Conservation (phyloP, 257 asterid genomes). For the Agastache rugosa region DNA sequence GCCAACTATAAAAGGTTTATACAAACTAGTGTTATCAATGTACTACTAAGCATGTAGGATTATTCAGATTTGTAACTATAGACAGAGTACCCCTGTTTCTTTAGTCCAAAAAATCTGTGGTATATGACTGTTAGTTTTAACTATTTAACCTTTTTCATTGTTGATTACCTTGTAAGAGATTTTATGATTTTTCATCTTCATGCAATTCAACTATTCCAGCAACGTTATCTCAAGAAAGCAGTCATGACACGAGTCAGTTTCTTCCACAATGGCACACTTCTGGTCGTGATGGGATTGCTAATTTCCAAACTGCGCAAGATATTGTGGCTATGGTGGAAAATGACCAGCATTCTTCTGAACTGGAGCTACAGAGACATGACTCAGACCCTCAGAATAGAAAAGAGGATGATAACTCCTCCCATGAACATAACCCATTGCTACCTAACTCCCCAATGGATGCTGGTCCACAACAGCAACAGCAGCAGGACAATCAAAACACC, state of each 20-base stretch:
- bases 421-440: conserved; percentile 42
- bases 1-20: neutral
- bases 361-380: conserved; percentile 48
- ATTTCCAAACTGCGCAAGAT: conserved; percentile 55
- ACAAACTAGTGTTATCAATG: neutral
- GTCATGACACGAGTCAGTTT: conserved; percentile 35
- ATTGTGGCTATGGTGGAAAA: conserved; percentile 45
- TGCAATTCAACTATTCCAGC: conserved; percentile 37
- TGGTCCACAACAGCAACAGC: conserved; percentile 35
- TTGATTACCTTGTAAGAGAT: neutral
- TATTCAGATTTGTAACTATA: conserved; percentile 8
- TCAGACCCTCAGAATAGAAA: conserved; percentile 57
- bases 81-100: neutral
- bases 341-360: conserved; percentile 52
- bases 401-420: conserved; percentile 45
- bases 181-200: conserved; percentile 24
- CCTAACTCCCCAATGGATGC: conserved; percentile 44
- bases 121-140: neutral
- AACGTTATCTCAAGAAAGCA: conserved; percentile 56
- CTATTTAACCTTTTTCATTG: neutral
- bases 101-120: neutral
- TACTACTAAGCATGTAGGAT: conserved; percentile 5
- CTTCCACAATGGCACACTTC: conserved; percentile 35
- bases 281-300: conserved; percentile 53
- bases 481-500: conserved; percentile 42